phyloP scores from a whole-genome alignment of 176 grass and related monocot species.

The Saccharum officinarum region DNA sequence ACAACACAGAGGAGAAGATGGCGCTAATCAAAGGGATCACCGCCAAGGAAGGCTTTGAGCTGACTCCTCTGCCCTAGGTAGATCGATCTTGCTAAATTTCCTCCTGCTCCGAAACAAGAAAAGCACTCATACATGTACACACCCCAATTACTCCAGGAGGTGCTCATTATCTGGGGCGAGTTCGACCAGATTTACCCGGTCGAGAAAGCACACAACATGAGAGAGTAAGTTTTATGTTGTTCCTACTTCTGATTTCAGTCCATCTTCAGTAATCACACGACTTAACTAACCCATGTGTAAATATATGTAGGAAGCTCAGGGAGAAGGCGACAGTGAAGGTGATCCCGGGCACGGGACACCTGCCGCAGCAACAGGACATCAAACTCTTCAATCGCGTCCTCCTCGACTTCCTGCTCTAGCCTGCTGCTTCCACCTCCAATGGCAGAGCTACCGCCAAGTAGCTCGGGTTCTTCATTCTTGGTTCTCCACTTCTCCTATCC shows the following conservation, averaged over 20 bases:
- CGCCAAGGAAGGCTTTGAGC: slow-evolving; percentile 55
- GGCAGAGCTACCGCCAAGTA: neutral
- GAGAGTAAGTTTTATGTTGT: slow-evolving; percentile 48
- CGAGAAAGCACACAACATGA: slow-evolving; percentile 62
- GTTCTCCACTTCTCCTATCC: too few species aligned
- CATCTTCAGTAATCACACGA: neutral
- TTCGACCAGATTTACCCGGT: slow-evolving; percentile 76
- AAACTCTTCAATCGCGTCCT: slow-evolving; percentile 56
- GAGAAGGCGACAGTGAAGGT: slow-evolving; percentile 67
- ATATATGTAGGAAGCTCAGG: slow-evolving; percentile 51
- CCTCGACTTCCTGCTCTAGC: slow-evolving; percentile 50
- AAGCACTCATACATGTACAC: neutral
- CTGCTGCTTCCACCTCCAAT: neutral
- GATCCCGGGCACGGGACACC: slow-evolving; percentile 62
- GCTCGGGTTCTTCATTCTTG: too few species aligned
- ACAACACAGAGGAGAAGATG: slow-evolving; percentile 61
- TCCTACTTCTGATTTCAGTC: neutral
- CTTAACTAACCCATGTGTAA: neutral
- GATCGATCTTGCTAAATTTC: neutral
- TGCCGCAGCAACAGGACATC: slow-evolving; percentile 66
- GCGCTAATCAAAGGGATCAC: slow-evolving; percentile 66
- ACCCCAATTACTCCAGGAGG: slow-evolving; percentile 35
- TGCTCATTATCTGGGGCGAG: slow-evolving; percentile 85
- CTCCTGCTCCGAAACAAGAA: neutral
- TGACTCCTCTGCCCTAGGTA: slow-evolving; percentile 74